These are phyloP conservation scores for Ramalina peruviana DNA, from an alignment of 495 filamentous ascomycete genomes.

Conservation along the genomic window DNA sequence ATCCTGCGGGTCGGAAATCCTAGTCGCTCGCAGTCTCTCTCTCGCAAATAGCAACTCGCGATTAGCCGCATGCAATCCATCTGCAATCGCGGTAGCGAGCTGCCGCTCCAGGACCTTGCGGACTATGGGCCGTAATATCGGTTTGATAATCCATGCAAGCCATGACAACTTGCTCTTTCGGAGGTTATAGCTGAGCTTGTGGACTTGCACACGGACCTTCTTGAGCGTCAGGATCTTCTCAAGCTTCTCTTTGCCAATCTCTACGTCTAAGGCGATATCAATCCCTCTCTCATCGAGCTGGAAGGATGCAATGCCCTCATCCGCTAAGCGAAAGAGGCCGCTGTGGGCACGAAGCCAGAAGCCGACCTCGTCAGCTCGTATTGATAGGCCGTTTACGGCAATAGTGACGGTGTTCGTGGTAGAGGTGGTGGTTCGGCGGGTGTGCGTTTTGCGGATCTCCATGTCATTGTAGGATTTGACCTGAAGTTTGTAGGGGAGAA, in stretches of 20 bases:
- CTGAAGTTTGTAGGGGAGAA: conserved; percentile 73
- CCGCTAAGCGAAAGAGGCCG: conserved; percentile 52
- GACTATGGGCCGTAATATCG: conserved; percentile 65
- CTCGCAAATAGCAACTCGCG: conserved; percentile 75
- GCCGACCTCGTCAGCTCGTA: conserved; percentile 73
- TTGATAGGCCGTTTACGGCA: conserved; percentile 63
- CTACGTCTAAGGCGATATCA: conserved; percentile 71
- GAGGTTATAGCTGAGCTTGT: conserved; percentile 71
- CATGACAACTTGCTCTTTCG: conserved; percentile 61
- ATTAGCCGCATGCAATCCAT: conserved; percentile 57
- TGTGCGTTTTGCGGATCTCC: conserved; percentile 66
- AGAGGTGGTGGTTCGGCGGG: conserved; percentile 48
- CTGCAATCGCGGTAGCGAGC: conserved; percentile 56
- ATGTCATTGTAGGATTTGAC: conserved; percentile 76
- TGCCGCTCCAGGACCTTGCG: conserved; percentile 66
- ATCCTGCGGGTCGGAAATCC: conserved; percentile 70
- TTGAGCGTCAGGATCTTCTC: conserved; percentile 72
- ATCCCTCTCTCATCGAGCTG: conserved; percentile 72
- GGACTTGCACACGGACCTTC: conserved; percentile 62
- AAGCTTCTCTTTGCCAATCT: conserved; percentile 56
- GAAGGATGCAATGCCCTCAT: conserved; percentile 76
- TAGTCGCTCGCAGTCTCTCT: conserved; percentile 71
- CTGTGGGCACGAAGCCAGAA: conserved; percentile 62
- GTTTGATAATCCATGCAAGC: conserved; percentile 72
- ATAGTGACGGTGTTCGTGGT: conserved; percentile 59